phyloP scores from a whole-genome alignment of 306 rosid genomes.

The Vigna hirtella region DNA sequence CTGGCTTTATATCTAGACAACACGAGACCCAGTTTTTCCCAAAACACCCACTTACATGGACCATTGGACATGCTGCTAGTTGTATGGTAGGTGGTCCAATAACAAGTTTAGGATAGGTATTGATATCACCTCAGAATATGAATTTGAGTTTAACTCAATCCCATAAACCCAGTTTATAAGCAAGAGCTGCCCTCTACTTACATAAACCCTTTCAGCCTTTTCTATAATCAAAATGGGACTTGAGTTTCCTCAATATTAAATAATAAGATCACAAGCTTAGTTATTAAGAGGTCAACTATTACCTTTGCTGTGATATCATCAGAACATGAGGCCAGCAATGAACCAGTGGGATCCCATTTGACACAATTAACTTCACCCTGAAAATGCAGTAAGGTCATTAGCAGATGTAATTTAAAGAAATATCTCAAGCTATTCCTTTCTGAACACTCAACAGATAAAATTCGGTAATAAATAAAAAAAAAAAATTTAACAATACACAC shows the following conservation, averaged over 20 bases:
- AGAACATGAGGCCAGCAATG: slow-evolving; percentile 91
- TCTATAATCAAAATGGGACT: not conserved
- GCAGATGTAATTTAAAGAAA: slow-evolving; percentile 41
- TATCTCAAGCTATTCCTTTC: slow-evolving; percentile 3
- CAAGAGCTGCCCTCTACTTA: not conserved
- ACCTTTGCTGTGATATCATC: slow-evolving; percentile 97
- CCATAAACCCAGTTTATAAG: not conserved
- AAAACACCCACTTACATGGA: not conserved
- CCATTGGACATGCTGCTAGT: not conserved
- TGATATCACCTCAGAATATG: too few species aligned
- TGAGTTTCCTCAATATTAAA: not conserved
- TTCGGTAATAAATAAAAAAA: not conserved
- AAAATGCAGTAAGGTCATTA: slow-evolving; percentile 43
- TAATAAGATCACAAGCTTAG: slow-evolving; percentile 13
- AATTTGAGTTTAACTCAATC: not conserved
- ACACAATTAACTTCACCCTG: slow-evolving; percentile 98
- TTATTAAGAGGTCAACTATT: slow-evolving; percentile 26
- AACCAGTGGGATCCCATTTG: slow-evolving; percentile 98
- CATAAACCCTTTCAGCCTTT: not conserved
- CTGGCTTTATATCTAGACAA: not conserved
- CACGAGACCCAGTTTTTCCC: not conserved
- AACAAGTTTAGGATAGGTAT: not conserved
- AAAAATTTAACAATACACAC: too few species aligned
- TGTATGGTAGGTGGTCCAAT: not conserved
- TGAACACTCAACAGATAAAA: not conserved